Percentiles rank a stretch among this genome's conserved stretches.
Conservation (phyloP, 2,329 filamentous ascomycete species). For the Fusarium musae region DNA sequence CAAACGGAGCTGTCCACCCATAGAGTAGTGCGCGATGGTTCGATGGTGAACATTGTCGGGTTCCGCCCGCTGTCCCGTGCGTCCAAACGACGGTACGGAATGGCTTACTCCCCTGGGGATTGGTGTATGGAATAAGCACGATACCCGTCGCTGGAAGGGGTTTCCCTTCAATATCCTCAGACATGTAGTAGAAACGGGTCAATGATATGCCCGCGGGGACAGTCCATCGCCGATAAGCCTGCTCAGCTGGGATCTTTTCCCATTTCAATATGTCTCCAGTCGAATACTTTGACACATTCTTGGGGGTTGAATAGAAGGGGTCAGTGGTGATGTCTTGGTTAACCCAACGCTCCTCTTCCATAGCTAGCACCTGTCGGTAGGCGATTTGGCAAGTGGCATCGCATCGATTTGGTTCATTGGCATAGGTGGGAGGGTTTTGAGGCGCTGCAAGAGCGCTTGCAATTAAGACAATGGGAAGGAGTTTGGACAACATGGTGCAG, state of each 20-base stretch:
- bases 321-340: background rate
- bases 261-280: background rate
- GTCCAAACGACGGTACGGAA: conserved; percentile 39
- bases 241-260: background rate
- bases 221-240: conserved; percentile 2
- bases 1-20: conserved; percentile 34
- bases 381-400: background rate
- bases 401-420: background rate
- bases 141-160: background rate
- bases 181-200: background rate
- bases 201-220: background rate
- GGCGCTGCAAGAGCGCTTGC: background rate
- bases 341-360: background rate
- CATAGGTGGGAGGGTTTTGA: background rate
- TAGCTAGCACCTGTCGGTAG: background rate
- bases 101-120: background rate
- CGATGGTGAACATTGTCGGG: conserved; percentile 36
- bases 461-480: fast-evolving
- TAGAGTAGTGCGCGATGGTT: conserved; percentile 41
- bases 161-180: background rate
- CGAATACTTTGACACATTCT: background rate
- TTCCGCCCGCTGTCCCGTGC: conserved; percentile 40
- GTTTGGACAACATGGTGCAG: background rate
- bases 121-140: background rate
- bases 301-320: background rate